Percentiles rank a stretch among this genome's conserved stretches.
phyloP scores from a whole-genome alignment of 106 monocot genomes.

The Allium sativum region DNA sequence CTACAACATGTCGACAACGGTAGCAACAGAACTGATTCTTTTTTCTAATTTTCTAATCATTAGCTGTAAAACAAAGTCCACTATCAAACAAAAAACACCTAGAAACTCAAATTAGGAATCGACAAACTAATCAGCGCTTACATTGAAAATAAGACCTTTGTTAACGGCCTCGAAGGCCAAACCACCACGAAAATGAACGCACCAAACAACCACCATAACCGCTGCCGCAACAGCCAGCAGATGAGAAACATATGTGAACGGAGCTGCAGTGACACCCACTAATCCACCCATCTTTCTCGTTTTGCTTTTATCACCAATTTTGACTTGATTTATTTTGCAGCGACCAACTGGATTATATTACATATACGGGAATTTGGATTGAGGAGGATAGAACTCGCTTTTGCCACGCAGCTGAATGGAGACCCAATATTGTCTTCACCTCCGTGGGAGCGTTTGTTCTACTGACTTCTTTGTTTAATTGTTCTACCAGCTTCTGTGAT shows the following conservation, averaged over 20 bases:
- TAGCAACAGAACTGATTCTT: no score
- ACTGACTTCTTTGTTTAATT: no score
- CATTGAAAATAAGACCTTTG: conserved; percentile 28
- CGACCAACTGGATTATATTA: no score
- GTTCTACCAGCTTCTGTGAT: no score
- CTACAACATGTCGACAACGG: no score
- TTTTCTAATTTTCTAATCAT: background rate
- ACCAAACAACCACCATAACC: conserved; percentile 73
- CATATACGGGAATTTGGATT: no score
- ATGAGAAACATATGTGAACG: conserved; percentile 60
- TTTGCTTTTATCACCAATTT: no score
- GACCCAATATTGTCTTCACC: no score
- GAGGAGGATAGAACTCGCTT: no score
- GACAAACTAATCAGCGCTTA: background rate
- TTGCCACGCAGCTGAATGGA: no score
- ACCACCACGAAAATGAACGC: conserved; percentile 68
- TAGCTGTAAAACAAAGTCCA: background rate
- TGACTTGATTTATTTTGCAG: no score
- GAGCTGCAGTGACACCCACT: conserved; percentile 33
- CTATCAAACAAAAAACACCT: background rate
- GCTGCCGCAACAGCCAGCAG: conserved; percentile 42
- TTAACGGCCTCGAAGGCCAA: conserved; percentile 56
- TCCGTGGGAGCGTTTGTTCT: no score
- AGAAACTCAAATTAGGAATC: background rate
- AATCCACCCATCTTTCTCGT: background rate